Base-by-base conservation (phyloP, 805 yeast genomes). In the Naumovozyma castellii region DNA sequence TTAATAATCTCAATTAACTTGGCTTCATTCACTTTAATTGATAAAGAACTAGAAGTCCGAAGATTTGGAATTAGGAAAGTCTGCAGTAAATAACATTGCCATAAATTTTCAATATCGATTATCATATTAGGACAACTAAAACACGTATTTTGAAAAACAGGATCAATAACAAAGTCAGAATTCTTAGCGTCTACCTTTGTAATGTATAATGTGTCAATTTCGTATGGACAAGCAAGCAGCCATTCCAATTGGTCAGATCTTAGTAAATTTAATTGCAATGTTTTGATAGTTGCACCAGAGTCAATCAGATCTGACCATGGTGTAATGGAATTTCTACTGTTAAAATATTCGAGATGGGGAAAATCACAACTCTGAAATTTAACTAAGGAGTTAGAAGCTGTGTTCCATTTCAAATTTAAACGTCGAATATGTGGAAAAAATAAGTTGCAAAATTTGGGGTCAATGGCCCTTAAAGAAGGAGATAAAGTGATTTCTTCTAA, bases 291-390 rank as follows among this genome's bases (percentile, higher is more conserved):
- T 3, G 38, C 35, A 16, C 41, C 41, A 1, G 47, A 35, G 1
- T 37, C 29, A 10, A 18, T 15, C 3, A 55, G 32, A 34, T 47
- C 48, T 4, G 33, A 30, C 60, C 60, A 56, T 3, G 57, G 51
- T 4, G 48, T 43, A 18, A 43, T 42, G 18, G 45, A 38, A 5
- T 46, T 37, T 16, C 43, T 49, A 32, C 47, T 41, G 33, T 44
- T 39, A 15, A 48, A 36, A 18, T 28, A 10, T 33, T 32, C 32
- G 14, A 54, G 29, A 12, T 39, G 35, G 12, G 41, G 15, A 36
- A 57, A 57, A 19, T 41, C 13, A 44, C 60, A 57, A 32, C 43
- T 33, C 6, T 30, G 29, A 30, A 55, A 50, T 3, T 35, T 36
- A 6, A 50, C 41, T 3, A 10, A 18, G 20, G 46, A 53, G 14